Evolutionary conservation across 306 rosid species (phyloP).

Genomic region (Trichosanthes truncata): DNA sequence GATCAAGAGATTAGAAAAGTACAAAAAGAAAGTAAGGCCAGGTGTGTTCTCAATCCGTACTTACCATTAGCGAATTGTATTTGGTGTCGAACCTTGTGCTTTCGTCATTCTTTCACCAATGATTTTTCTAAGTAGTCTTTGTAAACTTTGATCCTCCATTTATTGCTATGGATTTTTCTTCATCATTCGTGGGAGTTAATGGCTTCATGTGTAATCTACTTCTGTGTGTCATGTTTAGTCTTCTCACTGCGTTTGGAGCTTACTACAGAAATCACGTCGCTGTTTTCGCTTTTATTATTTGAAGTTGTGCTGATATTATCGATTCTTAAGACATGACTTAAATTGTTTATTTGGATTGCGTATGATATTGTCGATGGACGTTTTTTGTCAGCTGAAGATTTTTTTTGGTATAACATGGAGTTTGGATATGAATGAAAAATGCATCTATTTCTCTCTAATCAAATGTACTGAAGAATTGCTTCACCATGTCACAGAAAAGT

Average conservation of each 20-base stretch:
- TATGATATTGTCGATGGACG: not conserved
- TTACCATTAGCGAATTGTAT: not conserved
- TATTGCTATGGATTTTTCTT: not conserved
- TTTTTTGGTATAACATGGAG: not conserved
- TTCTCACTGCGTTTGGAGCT: not conserved
- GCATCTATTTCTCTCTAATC: not conserved
- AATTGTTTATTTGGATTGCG: not conserved
- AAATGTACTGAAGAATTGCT: not conserved
- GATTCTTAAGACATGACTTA: not conserved
- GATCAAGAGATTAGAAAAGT: conserved; percentile 45
- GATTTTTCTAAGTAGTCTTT: not conserved
- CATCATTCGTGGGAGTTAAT: not conserved
- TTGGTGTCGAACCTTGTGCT: not conserved
- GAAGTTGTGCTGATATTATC: not conserved
- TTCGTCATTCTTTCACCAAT: not conserved
- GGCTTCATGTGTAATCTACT: not conserved
- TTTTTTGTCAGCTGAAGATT: not conserved
- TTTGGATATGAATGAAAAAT: not conserved
- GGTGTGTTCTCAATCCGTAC: conserved; percentile 30
- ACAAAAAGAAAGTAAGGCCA: conserved; percentile 53
- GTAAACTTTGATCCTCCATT: not conserved
- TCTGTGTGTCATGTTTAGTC: not conserved
- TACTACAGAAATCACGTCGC: not conserved
- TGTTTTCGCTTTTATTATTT: not conserved
- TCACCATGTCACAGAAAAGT: not conserved